Evolutionary conservation across 345 rosid genomes (phyloP), one percentile per base, ranked within the genome.

Genomic region (Salix exigua): DNA sequence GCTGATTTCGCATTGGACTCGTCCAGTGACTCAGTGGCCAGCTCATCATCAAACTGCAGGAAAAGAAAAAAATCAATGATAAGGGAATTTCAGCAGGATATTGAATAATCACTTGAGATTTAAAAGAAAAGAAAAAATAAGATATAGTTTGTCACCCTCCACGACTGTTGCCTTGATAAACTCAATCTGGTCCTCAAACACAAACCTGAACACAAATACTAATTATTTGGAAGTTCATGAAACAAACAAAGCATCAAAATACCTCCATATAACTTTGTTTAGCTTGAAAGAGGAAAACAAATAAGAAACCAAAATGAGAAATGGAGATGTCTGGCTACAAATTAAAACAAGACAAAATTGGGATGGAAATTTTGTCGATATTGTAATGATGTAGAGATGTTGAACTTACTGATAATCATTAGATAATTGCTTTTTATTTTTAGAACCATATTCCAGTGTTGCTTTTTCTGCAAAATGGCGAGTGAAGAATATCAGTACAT

Each of bases 121-220:
- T 70, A 48, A 74, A 6, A 44, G 5, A 44, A 44, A 13, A 13
- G 5, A 2, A 44, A 44, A 44, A 9, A 30, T 40, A 40, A 73
- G 77, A 75, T 83, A 78, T 87, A 91, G 97, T 82, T 88, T 87
- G 76, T 91, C 99, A 75, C 98, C 99, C 73, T 86, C 90, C 87
- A 93, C 86, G 55, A 91, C 97, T 48, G 91, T 86, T 74, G 90
- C 93, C 90, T 86, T 91, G 77, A 96, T 86, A 79, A 96, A 96
- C 33, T 88, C 93, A 81, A 96, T 96, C 87, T 96, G 96, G 84
- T 96, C 97, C 87, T 93, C 99, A 76, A 96, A 96, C 79, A 93
- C 96, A 83, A 79, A 93, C 84, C 98, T 94, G 70, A 66, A 71
- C n/a, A 73, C 30, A 74, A 60, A 48, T 42, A 21, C 28, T 17